Evolutionary conservation across 2,329 filamentous ascomycete species (phyloP).

Genomic region (Trichophaea hybrida): DNA sequence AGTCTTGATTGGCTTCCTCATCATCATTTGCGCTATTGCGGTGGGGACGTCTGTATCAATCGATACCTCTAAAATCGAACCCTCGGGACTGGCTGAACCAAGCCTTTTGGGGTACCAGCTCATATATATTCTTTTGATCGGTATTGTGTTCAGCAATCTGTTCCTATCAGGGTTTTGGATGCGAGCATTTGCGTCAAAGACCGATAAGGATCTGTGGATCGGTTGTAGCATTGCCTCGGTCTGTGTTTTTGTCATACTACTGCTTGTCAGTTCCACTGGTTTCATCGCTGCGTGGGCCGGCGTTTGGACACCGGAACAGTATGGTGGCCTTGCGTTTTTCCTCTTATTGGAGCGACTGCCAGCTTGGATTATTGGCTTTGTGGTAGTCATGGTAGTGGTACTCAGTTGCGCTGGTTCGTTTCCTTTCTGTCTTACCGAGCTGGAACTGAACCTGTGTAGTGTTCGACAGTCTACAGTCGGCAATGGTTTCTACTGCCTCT

Average conservation of each 20-base stretch:
- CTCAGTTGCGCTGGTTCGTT: constrained; percentile 49
- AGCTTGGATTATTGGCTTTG: constrained; percentile 65
- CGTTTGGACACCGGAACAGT: constrained; percentile 42
- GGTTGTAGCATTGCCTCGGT: constrained; percentile 55
- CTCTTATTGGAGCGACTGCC: constrained; percentile 57
- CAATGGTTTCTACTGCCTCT: constrained; percentile 71
- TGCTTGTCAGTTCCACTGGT: constrained; percentile 57
- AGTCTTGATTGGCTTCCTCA: constrained; percentile 58
- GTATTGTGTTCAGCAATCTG: constrained; percentile 72
- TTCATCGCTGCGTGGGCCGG: constrained; percentile 66
- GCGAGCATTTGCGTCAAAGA: constrained; percentile 65
- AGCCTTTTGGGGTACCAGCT: constrained; percentile 70
- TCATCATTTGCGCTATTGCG: constrained; percentile 63
- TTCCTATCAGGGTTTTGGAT: constrained; percentile 74
- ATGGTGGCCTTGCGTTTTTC: constrained; percentile 61
- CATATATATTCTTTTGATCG: constrained; percentile 68
- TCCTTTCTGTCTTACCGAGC: neutral
- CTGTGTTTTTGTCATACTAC: constrained; percentile 53
- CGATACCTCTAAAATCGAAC: constrained; percentile 50
- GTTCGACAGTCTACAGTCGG: constrained; percentile 67
- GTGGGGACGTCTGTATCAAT: constrained; percentile 62
- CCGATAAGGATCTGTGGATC: constrained; percentile 62
- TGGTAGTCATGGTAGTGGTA: constrained; percentile 65
- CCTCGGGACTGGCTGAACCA: constrained; percentile 53
- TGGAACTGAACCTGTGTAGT: constrained; percentile 28